Conservation (phyloP, 2,329 filamentous ascomycete species). For the Uncinocarpus reesii region DNA sequence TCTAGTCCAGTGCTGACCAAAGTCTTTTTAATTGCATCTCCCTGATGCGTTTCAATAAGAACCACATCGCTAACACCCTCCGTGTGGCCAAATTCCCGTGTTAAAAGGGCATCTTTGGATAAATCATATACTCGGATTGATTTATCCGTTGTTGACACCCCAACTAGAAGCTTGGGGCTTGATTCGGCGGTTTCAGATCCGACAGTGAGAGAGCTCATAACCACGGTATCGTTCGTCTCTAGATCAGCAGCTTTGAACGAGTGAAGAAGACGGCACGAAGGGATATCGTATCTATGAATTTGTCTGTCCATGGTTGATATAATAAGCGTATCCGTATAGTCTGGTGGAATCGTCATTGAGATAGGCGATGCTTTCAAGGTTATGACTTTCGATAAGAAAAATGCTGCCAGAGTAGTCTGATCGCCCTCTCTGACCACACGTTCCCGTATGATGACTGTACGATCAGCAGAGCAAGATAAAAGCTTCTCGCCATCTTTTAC, state of each 20-base stretch:
- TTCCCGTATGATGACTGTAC: constrained; percentile 75
- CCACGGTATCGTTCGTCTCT: constrained; percentile 67
- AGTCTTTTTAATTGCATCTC: constrained; percentile 38
- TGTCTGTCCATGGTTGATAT: constrained; percentile 54
- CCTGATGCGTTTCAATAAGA: constrained; percentile 46
- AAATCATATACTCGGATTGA: constrained; percentile 83
- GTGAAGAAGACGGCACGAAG: constrained; percentile 57
- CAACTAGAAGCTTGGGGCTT: constrained; percentile 59
- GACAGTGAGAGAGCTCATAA: constrained; percentile 66
- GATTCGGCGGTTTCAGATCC: constrained; percentile 44
- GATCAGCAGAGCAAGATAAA: constrained; percentile 78
- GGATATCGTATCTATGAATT: constrained; percentile 50
- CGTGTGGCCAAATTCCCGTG: constrained; percentile 89
- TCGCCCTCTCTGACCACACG: constrained; percentile 55
- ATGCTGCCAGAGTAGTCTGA: constrained; percentile 54
- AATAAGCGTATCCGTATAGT: constrained; percentile 47
- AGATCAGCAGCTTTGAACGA: constrained; percentile 78
- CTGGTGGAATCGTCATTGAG: constrained; percentile 63
- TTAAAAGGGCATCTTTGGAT: constrained; percentile 64
- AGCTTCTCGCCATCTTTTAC: constrained; percentile 59
- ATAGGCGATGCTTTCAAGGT: constrained; percentile 77
- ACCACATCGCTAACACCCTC: constrained; percentile 82
- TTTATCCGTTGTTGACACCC: constrained; percentile 91
- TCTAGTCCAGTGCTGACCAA: constrained; percentile 68
- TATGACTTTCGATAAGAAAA: constrained; percentile 64